Conservation (phyloP, 139 green algal genomes). For the Eudorina sp. region DNA sequence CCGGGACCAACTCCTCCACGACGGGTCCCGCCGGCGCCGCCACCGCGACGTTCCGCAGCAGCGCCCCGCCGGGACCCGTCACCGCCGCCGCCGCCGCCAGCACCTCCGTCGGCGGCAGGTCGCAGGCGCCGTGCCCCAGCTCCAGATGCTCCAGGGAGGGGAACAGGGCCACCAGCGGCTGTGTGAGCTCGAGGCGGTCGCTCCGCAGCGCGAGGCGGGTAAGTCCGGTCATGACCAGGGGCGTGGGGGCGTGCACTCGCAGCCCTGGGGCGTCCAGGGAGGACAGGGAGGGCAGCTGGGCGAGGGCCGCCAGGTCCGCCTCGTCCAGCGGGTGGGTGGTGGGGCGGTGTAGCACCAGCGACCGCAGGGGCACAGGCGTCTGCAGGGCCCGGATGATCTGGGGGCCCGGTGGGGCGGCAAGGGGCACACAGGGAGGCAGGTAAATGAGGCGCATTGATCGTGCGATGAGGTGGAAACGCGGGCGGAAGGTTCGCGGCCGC, state of each 20-base stretch:
- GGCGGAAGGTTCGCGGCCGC: neutral
- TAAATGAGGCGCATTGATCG: neutral
- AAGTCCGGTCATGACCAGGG: neutral
- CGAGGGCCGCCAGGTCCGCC: slow-evolving; percentile 36
- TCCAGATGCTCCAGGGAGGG: slow-evolving; percentile 21
- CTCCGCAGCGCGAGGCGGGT: slow-evolving; percentile 39
- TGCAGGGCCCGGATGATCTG: slow-evolving; percentile 42
- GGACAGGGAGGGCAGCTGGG: neutral
- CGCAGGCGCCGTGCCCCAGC: neutral
- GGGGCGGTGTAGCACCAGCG: slow-evolving; percentile 2
- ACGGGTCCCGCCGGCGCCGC: neutral
- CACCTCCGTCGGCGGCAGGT: neutral
- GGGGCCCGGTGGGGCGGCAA: too few species aligned
- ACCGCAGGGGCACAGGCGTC: slow-evolving; percentile 14
- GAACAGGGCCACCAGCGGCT: slow-evolving; percentile 36
- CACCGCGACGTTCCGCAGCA: neutral
- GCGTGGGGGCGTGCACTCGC: slow-evolving; percentile 10
- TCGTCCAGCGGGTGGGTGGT: slow-evolving; percentile 15
- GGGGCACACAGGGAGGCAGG: slow-evolving; percentile 5
- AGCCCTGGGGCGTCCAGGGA: slow-evolving; percentile 20
- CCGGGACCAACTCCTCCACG: neutral
- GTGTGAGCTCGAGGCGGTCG: slow-evolving; percentile 38
- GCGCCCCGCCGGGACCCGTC: neutral
- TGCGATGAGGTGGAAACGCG: neutral
- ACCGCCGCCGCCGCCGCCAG: slow-evolving; percentile 17